Percentiles rank a stretch among this genome's conserved stretches.
These are phyloP conservation scores for Beta lomatogona DNA, from an alignment of 179 eudicot genomes.

Conservation along the genomic window DNA sequence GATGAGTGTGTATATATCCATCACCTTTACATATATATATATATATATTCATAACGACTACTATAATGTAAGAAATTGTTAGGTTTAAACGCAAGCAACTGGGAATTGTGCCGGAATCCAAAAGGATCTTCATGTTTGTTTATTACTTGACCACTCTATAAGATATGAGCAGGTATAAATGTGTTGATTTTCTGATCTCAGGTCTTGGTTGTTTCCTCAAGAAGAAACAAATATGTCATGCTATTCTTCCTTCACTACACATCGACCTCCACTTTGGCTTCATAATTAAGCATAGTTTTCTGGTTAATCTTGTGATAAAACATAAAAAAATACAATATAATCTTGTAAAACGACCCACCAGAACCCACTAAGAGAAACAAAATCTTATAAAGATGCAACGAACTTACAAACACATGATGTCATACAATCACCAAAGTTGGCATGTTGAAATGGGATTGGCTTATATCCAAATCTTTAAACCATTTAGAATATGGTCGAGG, in stretches of 20 bases:
- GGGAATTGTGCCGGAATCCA: not conserved
- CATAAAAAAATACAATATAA: not conserved
- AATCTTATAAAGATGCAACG: not conserved
- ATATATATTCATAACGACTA: too few species aligned
- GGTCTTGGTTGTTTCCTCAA: conserved; percentile 24
- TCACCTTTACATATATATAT: too few species aligned
- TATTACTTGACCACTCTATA: not conserved
- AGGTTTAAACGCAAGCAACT: not conserved
- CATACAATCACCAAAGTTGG: conserved; percentile 24
- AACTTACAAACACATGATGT: conserved; percentile 14
- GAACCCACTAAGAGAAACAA: conserved; percentile 6
- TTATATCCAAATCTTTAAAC: not conserved
- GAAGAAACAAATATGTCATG: conserved; percentile 21
- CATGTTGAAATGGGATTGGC: conserved; percentile 10
- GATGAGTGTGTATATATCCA: too few species aligned
- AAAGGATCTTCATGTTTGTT: conserved; percentile 9
- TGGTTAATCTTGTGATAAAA: not conserved
- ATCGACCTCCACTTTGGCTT: conserved; percentile 3
- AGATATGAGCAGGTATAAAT: conserved; percentile 19
- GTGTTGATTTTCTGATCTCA: conserved; percentile 9
- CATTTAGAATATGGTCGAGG: conserved; percentile 19
- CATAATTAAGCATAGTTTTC: not conserved
- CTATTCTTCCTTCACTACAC: not conserved
- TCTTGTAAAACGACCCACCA: conserved; percentile 7
- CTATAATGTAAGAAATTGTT: not conserved